These are phyloP conservation scores for Podaxis mareebaensis DNA, from an alignment of 768 basidiomycete genomes.

Conservation along the genomic window DNA sequence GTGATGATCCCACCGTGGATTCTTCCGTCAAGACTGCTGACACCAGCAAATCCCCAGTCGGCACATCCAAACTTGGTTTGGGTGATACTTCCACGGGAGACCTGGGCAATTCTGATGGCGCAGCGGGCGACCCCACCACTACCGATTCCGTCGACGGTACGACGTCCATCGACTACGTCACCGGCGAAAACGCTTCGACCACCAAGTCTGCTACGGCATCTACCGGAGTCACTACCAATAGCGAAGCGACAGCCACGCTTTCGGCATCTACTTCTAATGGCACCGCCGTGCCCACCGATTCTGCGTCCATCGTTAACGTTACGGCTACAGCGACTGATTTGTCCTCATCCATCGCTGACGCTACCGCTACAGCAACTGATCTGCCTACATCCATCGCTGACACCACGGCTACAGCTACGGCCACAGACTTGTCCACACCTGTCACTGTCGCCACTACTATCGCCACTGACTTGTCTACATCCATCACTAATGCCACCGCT, in stretches of 20 bases:
- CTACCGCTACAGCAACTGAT: too few species aligned
- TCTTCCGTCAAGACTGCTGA: background rate
- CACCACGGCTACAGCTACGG: too few species aligned
- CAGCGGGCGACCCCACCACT: slow-evolving; percentile 1
- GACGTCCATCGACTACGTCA: background rate
- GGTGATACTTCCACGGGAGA: background rate
- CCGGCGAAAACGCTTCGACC: background rate
- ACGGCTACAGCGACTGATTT: too few species aligned
- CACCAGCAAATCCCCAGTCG: background rate
- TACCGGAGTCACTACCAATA: too few species aligned
- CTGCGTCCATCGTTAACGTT: background rate
- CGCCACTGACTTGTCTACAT: too few species aligned
- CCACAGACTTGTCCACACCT: too few species aligned
- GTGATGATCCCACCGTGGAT: background rate
- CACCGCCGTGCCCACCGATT: background rate
- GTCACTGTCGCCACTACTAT: too few species aligned
- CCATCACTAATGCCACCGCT: too few species aligned
- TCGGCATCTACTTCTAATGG: background rate
- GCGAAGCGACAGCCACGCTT: too few species aligned
- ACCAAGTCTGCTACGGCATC: background rate
- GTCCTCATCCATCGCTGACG: too few species aligned
- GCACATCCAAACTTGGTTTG: background rate
- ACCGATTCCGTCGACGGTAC: background rate
- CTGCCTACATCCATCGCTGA: too few species aligned
- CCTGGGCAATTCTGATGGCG: background rate